Evolutionary conservation across 805 yeast species (phyloP).

Genomic region (Candida jianshihensis): DNA sequence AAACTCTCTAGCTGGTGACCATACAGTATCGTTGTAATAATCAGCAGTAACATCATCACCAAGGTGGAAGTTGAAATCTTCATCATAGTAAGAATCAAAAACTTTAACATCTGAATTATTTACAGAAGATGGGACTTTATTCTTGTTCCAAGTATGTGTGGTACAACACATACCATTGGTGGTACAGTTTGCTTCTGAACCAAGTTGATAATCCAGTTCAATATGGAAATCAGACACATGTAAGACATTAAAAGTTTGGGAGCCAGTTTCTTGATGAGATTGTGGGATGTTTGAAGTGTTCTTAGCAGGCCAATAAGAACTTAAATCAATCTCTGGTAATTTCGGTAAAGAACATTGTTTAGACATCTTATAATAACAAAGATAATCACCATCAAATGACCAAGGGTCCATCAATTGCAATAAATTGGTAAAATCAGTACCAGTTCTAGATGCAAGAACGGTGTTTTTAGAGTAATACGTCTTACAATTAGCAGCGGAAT

Average conservation of each 20-base stretch:
- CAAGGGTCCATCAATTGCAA: constrained; percentile 44
- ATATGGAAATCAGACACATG: constrained; percentile 65
- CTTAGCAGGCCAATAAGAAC: constrained; percentile 38
- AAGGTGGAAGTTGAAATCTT: constrained; percentile 22
- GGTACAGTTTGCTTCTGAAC: constrained; percentile 54
- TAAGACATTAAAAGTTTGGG: constrained; percentile 49
- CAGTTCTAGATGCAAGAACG: constrained; percentile 28
- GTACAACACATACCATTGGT: constrained; percentile 51
- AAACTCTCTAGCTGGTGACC: constrained; percentile 50
- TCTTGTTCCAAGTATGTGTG: constrained; percentile 22
- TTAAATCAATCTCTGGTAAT: constrained; percentile 41
- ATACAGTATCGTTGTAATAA: constrained; percentile 29
- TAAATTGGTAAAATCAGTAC: constrained; percentile 45
- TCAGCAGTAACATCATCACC: constrained; percentile 26
- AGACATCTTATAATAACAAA: constrained; percentile 47
- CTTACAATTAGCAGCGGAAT: constrained; percentile 22
- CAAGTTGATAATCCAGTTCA: constrained; percentile 45
- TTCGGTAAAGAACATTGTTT: constrained; percentile 48
- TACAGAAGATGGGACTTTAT: constrained; percentile 9
- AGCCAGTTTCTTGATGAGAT: constrained; percentile 13
- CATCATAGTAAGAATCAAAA: constrained; percentile 24
- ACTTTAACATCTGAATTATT: constrained; percentile 21
- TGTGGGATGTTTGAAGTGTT: constrained; percentile 18
- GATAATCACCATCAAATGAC: constrained; percentile 51
- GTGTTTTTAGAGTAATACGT: constrained; percentile 31